phyloP scores from a whole-genome alignment of 2,329 filamentous ascomycete species.

The Fusarium pininemorale region DNA sequence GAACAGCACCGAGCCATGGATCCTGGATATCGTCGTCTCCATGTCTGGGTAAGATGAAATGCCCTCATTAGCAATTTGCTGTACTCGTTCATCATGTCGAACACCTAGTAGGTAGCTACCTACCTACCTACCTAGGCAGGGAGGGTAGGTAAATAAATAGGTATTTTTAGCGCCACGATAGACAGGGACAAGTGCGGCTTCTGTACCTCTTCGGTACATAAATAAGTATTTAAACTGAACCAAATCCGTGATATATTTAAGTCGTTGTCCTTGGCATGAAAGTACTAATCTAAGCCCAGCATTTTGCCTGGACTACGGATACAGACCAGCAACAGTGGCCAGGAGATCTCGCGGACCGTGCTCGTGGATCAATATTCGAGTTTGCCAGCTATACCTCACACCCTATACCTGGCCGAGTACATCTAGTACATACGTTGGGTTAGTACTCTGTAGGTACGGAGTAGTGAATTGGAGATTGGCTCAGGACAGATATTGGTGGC shows the following conservation, averaged over 20 bases:
- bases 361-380: not conserved
- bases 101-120: not conserved
- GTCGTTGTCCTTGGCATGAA: not conserved
- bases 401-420: not conserved
- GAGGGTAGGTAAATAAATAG: not conserved
- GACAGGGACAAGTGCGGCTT: conserved; percentile 15
- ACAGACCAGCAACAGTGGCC: not conserved
- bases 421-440: not conserved
- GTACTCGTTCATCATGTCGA: not conserved
- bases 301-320: not conserved
- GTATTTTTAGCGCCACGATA: conserved; percentile 16
- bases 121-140: not conserved
- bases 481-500: conserved; percentile 12
- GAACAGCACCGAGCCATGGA: not conserved
- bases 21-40: not conserved
- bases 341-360: not conserved
- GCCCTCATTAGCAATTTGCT: not conserved
- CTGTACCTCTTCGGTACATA: not conserved
- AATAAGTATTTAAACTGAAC: not conserved
- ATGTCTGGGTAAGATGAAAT: not conserved
- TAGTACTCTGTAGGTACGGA: too few relatives aligned
- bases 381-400: not conserved
- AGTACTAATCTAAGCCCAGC: not conserved
- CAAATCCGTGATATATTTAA: not conserved
- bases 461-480: not conserved